Conservation (phyloP, 2,329 filamentous ascomycete genomes). For the Claviceps paspali region DNA sequence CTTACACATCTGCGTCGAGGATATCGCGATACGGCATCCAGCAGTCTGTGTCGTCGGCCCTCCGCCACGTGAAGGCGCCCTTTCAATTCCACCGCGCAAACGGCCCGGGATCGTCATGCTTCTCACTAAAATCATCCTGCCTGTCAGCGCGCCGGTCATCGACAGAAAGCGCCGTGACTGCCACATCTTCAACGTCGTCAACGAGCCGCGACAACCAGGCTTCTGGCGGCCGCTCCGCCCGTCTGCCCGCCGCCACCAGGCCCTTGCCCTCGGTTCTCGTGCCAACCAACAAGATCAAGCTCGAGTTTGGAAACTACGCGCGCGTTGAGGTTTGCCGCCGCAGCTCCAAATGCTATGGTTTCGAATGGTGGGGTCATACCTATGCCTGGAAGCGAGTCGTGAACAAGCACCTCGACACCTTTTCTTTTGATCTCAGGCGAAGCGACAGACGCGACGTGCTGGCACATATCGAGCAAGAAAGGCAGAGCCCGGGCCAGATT, state of each 20-base stretch:
- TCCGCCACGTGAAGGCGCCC: constrained; percentile 27
- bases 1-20: constrained; percentile 27
- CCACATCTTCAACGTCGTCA: constrained; percentile 1
- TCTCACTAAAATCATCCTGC: constrained; percentile 8
- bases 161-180: constrained; percentile 10
- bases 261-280: constrained; percentile 20
- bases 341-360: constrained; percentile 65
- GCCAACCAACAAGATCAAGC: constrained; percentile 65
- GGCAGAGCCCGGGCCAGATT: constrained; percentile 54
- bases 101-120: constrained; percentile 5
- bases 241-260: constrained; percentile 7
- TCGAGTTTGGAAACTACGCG: constrained; percentile 96
- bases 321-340: constrained; percentile 69
- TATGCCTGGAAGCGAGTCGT: constrained; percentile 76
- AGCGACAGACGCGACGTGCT: constrained; percentile 44
- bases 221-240: constrained; percentile 1
- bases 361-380: constrained; percentile 79
- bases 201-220: not conserved
- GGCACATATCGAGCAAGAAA: constrained; percentile 75
- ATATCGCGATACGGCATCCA: constrained; percentile 1
- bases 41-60: constrained; percentile 27
- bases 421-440: constrained; percentile 69
- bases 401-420: constrained; percentile 49
- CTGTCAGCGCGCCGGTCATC: constrained; percentile 9
- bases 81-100: constrained; percentile 18